Evolutionary conservation across 805 yeast species (phyloP).

Genomic region (Saccharomycopsis schoenii): DNA sequence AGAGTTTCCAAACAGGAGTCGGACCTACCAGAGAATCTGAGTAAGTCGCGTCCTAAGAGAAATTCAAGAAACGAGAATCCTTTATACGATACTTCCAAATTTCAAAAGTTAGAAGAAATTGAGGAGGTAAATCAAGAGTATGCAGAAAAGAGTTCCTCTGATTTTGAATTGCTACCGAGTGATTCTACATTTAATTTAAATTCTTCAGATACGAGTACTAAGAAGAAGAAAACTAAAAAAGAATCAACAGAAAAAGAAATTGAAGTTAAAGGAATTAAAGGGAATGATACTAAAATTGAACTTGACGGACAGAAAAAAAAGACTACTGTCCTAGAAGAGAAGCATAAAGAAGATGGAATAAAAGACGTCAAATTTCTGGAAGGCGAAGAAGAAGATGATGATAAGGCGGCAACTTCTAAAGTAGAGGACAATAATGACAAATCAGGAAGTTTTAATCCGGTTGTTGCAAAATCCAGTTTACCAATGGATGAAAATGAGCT

Average conservation of each 20-base stretch:
- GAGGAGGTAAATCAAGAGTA: not conserved
- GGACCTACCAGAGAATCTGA: not conserved
- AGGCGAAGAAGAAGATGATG: no score
- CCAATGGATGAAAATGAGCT: not conserved
- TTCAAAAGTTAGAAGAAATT: not conserved
- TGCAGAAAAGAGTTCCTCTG: not conserved
- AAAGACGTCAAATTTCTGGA: no score
- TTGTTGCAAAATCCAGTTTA: not conserved
- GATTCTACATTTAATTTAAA: not conserved
- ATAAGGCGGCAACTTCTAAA: no score
- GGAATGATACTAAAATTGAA: no score
- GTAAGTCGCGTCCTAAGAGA: not conserved
- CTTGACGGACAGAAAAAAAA: no score
- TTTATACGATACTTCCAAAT: not conserved
- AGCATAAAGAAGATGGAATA: no score
- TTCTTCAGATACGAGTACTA: not conserved
- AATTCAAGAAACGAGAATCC: not conserved
- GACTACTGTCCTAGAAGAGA: no score
- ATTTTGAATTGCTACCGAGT: not conserved
- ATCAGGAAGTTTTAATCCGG: not conserved
- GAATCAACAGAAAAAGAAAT: not conserved
- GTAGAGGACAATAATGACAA: not conserved
- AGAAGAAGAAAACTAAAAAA: not conserved
- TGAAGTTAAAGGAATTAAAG: not conserved
- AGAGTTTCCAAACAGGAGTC: not conserved